Base-by-base conservation (phyloP, 1,284 basidiomycete species). In the Boletellus deceptivus region DNA sequence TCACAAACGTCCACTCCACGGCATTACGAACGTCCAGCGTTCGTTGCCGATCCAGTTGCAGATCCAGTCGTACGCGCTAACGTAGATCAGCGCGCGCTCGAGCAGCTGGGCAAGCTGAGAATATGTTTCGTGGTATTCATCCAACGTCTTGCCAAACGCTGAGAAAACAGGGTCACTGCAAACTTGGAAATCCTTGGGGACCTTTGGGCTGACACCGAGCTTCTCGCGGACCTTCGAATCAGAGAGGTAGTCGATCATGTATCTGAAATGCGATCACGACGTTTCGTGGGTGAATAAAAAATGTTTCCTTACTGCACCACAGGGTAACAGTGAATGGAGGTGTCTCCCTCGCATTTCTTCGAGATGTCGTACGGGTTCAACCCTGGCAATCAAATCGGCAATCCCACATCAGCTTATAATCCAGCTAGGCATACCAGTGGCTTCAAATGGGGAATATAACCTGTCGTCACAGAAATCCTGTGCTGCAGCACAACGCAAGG, bases 31-130 rank as follows among this genome's bases (percentile, higher is more conserved):
- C 22, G 82, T 80, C 83, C 82, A 85, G 17, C 74, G 66, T 58
- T 84, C 79, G 58, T 88, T 88, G 6, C 80, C 83, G 29, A 88
- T 71, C 76, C 82, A 84, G 65, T 89, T 89, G 65, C 86, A 89
- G 55, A 86, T 83, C 74, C 77, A 86, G 65, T 89, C 86, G 54
- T 80, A 78, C 3, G 74, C 76, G 3, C 86, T 87, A 10, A 82
- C 84, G 56, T 89, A 25, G 24, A 25, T 4, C 24, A 25, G 24
- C 8, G 7, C 24, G 24, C 24, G 78, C 61, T 92, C 89, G 18
- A 93, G 78, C 27, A 93, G 75, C 2, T 76, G 82, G 1, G 78
- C 74, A 44, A 91, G 75, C 59, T 91, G 83, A 43, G 77, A 67
- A 57, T 72, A 67, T 8, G 24, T 25, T 25, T 25, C 24, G 24